phyloP scores from a whole-genome alignment of 2,329 filamentous ascomycete species.

The Neurospora sp. region DNA sequence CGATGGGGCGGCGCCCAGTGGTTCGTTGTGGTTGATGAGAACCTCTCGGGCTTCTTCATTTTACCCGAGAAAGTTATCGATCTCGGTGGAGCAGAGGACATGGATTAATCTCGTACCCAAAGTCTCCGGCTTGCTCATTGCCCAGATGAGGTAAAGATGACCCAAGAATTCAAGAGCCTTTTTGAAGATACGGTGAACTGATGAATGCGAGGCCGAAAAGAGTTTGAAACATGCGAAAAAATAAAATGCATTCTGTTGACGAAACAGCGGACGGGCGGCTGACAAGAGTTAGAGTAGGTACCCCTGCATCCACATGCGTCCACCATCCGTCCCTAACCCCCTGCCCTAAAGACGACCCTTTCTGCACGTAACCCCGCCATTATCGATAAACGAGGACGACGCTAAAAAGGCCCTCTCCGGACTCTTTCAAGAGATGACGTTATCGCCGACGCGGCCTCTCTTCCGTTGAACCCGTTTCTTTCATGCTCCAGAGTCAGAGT shows the following conservation, averaged over 20 bases:
- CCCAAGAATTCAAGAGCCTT: background rate
- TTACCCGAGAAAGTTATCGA: background rate
- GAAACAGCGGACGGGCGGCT: background rate
- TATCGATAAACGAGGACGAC: background rate
- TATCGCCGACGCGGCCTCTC: background rate
- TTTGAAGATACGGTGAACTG: background rate
- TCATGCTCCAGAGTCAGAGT: background rate
- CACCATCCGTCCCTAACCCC: background rate
- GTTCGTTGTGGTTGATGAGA: background rate
- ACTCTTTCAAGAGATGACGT: background rate
- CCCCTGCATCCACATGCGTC: background rate
- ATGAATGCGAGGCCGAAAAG: background rate
- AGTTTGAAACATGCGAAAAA: background rate
- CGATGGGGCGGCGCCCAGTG: background rate
- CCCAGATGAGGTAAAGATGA: background rate
- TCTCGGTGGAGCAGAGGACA: background rate
- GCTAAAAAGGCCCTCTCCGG: background rate
- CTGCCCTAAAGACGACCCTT: background rate
- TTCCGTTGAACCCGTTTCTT: background rate
- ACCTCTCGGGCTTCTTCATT: background rate
- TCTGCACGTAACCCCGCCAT: background rate
- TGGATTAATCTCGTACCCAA: background rate
- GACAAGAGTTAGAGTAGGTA: background rate
- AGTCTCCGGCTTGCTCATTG: background rate
- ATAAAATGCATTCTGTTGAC: background rate